Evolutionary conservation across 1,284 basidiomycete genomes (phyloP).

Genomic region (Calocybe gambosa): DNA sequence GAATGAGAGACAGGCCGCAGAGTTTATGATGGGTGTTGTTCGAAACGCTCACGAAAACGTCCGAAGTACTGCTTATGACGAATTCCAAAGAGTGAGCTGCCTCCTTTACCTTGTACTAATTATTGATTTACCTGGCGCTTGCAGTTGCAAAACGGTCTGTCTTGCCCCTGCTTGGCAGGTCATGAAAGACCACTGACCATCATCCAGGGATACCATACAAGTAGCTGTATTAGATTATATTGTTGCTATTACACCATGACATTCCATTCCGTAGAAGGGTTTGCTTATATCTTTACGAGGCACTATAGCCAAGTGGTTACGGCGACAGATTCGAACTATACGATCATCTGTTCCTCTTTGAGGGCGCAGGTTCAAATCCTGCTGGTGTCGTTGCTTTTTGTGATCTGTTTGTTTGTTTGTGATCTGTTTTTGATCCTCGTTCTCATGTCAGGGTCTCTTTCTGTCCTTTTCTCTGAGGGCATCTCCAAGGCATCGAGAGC

Average conservation of each 20-base stretch:
- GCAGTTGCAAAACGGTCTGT: conserved; percentile 38
- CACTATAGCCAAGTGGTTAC: conserved; percentile 41
- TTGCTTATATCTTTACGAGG: not conserved
- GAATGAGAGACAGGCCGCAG: conserved; percentile 87
- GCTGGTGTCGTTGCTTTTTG: conserved; percentile 7
- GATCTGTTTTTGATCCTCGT: not conserved
- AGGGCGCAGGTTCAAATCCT: conserved; percentile 12
- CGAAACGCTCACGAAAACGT: conserved; percentile 94
- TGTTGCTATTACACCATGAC: not conserved
- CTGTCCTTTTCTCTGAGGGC: conserved; percentile 23
- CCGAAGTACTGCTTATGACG: conserved; percentile 88
- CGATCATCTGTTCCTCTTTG: conserved; percentile 12
- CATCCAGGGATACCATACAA: conserved; percentile 34
- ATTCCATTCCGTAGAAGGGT: not conserved
- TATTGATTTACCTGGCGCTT: conserved; percentile 5
- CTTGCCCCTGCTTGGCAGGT: not conserved
- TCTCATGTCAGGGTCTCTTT: conserved; percentile 23
- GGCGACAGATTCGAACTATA: conserved; percentile 33
- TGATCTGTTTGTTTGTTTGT: no score
- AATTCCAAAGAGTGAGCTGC: conserved; percentile 73
- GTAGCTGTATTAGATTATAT: conserved; percentile 13
- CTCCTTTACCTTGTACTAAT: not conserved
- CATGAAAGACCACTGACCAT: conserved; percentile 1
- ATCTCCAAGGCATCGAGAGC: conserved; percentile 25
- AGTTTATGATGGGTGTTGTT: conserved; percentile 86